Base-by-base conservation (phyloP, 192 early-diverging fungal species). In the Backusella liffmaniae region DNA sequence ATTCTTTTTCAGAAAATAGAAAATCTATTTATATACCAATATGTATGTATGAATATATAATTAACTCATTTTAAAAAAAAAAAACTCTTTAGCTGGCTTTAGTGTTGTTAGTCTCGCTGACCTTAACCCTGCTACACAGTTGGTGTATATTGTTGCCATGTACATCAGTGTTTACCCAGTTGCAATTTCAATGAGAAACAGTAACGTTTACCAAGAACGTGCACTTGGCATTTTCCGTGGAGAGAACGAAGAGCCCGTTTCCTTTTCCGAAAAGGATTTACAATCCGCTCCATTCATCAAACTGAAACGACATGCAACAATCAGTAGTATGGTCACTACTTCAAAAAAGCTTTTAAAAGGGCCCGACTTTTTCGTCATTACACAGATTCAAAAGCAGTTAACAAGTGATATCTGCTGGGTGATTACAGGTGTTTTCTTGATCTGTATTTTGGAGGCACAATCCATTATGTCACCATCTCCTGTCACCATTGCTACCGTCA, bases 161-260 rank as follows among this genome's bases (percentile, higher is more conserved):
- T 82, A 82, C 49, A 82, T 82, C 10, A 73, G 73, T 34, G 80
- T 82, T 10, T 82, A 82, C 46, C 80, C 80, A 10, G 80, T 82
- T 3, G 73, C 80, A 3, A 82, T 82, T 53, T 78, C 80, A 13
- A 82, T 82, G 77, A 69, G 80, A 72, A 75, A 78, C n/a, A 82
- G 76, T 62, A 82, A 82, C 44, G 65, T 82, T 29, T 82, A 82
- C 26, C 77, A 82, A 67, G 80, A 82, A 66, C 73, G 80, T 34
- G 68, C 80, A 21, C 71, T 82, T 12, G 80, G 80, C 18, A 78
- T 82, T 13, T 82, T 78, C 35, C 67, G 70, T 18, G 41, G 41
- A 32, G 74, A 73, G 4, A 73, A 77, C 56, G 65, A 67, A 16
- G 79, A 80, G 26, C 51, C 49, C 29, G 70, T 41, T 42, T 41